Evolutionary conservation across 1,139 yeast species (phyloP), one percentile per base, ranked within the genome.

Genomic region (Diutina mesorugosa): DNA sequence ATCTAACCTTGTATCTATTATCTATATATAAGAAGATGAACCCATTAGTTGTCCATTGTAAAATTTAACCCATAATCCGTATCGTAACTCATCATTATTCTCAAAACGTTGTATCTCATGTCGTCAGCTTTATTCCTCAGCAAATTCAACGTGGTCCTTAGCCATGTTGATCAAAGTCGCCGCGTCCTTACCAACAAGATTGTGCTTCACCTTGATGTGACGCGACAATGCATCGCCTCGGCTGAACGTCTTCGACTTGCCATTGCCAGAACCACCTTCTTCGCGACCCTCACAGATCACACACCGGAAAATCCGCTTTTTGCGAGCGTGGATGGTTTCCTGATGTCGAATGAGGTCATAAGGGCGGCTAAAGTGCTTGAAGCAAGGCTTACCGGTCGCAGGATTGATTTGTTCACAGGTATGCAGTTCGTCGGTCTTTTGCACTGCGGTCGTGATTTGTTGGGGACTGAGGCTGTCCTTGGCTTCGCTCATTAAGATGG

Each of bases 141-240:
- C 76, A 64, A 77, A 86, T 68, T 86, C 93, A 56, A 86, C 90
- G 66, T 87, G 81, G 62, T 81, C 87, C 68, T 86, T 87, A 14
- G 95, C 95, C 62, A 78, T 83, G 64, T 84, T 84, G 62, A 87
- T 84, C 54, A 87, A 81, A 57, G 82, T 81, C 59, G 81, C 64
- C 2, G 80, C 80, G 58, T 76, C 79, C 58, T 72, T 65, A 21
- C 80, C 80, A 45, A 69, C 71, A 58, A 76, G 67, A n/a, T 74
- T 76, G 64, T 76, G 80, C 63, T 76, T 76, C 35, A 76, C 79
- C 61, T 76, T 76, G 55, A 76, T 75, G 61, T 76, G 80, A 60
- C 80, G 69, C 1, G 79, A 74, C 61, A 76, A 72, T 1, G 80
- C 80, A 67, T 76, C 80, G 56, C 78, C 79, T 64, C 80, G 67